phyloP scores from a whole-genome alignment of 805 yeast genomes.

The Yamadazyma tumulicola region DNA sequence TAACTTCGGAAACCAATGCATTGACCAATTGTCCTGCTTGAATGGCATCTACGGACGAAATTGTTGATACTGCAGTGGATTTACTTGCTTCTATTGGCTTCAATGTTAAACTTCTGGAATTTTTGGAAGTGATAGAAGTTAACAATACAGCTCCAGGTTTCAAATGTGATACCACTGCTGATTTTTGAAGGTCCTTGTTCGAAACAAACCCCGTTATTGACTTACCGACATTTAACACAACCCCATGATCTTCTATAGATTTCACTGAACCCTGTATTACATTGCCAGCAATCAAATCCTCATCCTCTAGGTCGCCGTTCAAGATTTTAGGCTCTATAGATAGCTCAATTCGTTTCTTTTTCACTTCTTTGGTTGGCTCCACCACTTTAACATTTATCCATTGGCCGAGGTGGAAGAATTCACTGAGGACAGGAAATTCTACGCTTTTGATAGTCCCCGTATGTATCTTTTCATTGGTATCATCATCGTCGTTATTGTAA shows the following conservation, averaged over 20 bases:
- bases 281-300: conserved; percentile 61
- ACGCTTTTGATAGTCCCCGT: conserved; percentile 19
- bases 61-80: conserved; percentile 46
- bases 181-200: conserved; percentile 53
- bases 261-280: conserved; percentile 72
- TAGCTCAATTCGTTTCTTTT: conserved; percentile 61
- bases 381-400: conserved; percentile 84
- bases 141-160: conserved; percentile 68
- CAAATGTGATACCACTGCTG: conserved; percentile 25
- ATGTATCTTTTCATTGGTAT: conserved; percentile 19
- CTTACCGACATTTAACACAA: conserved; percentile 66
- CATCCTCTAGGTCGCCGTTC: conserved; percentile 57
- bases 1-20: conserved; percentile 60
- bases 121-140: conserved; percentile 47
- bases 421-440: conserved; percentile 55
- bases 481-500: conserved; percentile 38
- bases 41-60: conserved; percentile 73
- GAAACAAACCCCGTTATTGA: conserved; percentile 69
- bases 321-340: conserved; percentile 72
- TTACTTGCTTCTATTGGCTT: conserved; percentile 44
- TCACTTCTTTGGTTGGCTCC: conserved; percentile 43
- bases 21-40: conserved; percentile 84
- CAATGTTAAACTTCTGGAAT: conserved; percentile 55
- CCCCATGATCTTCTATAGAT: conserved; percentile 91
- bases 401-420: conserved; percentile 67